Conservation (phyloP, 345 rosid genomes). For the Boechera stricta region DNA sequence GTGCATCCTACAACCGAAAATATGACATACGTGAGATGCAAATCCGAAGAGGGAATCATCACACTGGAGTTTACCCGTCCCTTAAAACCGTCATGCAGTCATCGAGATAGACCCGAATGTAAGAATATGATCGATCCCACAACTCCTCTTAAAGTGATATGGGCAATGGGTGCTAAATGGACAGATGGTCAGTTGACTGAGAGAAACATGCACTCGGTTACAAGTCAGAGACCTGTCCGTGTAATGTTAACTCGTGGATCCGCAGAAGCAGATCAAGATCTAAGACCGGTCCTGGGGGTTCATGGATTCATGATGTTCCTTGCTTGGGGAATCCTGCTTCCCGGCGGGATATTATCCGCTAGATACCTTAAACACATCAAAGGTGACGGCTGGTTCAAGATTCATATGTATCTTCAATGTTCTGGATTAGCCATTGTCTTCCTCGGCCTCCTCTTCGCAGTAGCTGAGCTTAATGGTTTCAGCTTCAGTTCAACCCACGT, state of each 20-base stretch:
- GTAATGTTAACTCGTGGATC: constrained; percentile 83
- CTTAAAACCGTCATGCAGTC: constrained; percentile 67
- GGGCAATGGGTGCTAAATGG: constrained; percentile 99
- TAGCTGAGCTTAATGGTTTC: constrained; percentile 89
- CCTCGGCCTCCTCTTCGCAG: constrained; percentile 87
- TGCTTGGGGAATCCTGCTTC: constrained; percentile 96
- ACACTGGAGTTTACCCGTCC: constrained; percentile 93
- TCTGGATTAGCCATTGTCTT: constrained; percentile 85
- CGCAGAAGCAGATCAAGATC: constrained; percentile 93
- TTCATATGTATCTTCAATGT: constrained; percentile 90
- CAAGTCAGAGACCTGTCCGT: constrained; percentile 86
- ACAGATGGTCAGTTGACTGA: constrained; percentile 68
- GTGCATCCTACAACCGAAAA: constrained; percentile 81
- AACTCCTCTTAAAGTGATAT: constrained; percentile 85
- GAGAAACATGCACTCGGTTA: constrained; percentile 90
- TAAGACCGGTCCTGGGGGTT: constrained; percentile 85
- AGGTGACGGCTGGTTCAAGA: constrained; percentile 92
- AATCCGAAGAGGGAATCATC: constrained; percentile 84
- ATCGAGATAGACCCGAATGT: constrained; percentile 60
- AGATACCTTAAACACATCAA: constrained; percentile 92
- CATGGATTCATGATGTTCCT: constrained; percentile 99
- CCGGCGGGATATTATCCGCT: constrained; percentile 87
- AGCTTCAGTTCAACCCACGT: constrained; percentile 73
- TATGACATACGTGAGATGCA: constrained; percentile 85
- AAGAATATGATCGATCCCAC: constrained; percentile 89